Conservation (phyloP, 2,329 filamentous ascomycete genomes). For the Aspergillus sp. region DNA sequence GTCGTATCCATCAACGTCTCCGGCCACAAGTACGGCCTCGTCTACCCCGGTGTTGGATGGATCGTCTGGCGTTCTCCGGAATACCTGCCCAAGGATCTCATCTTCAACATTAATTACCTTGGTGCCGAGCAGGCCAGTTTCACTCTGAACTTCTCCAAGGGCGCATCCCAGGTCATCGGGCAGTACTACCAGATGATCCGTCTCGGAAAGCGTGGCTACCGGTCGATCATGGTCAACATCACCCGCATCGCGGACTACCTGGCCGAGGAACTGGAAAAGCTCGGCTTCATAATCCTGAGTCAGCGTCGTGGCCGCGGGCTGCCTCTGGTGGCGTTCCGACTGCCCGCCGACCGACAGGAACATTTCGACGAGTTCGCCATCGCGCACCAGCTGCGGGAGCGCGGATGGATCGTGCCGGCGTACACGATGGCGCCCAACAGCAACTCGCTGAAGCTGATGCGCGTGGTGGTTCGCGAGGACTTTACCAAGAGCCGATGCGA, state of each 20-base stretch:
- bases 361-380: slow-evolving; percentile 73
- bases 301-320: slow-evolving; percentile 74
- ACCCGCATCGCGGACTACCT: slow-evolving; percentile 89
- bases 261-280: slow-evolving; percentile 65
- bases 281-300: slow-evolving; percentile 88
- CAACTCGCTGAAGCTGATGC: slow-evolving; percentile 81
- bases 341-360: slow-evolving; percentile 58
- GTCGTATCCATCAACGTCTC: slow-evolving; percentile 94
- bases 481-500: slow-evolving; percentile 83
- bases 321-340: slow-evolving; percentile 85
- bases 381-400: slow-evolving; percentile 80
- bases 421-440: slow-evolving; percentile 97
- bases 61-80: slow-evolving; percentile 82
- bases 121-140: slow-evolving; percentile 94
- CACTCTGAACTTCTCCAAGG: slow-evolving; percentile 96
- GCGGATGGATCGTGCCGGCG: slow-evolving; percentile 90
- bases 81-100: slow-evolving; percentile 82
- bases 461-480: slow-evolving; percentile 89
- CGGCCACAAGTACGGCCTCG: slow-evolving; percentile 79
- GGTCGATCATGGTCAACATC: slow-evolving; percentile 89
- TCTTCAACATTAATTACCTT: slow-evolving; percentile 99
- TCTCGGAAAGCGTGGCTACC: slow-evolving; percentile 88
- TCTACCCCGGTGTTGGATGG: slow-evolving; percentile 95
- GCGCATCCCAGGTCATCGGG: slow-evolving; percentile 89
- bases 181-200: slow-evolving; percentile 98